Base-by-base conservation (phyloP, 352 stramenopile species). In the Phytophthora parvispora region DNA sequence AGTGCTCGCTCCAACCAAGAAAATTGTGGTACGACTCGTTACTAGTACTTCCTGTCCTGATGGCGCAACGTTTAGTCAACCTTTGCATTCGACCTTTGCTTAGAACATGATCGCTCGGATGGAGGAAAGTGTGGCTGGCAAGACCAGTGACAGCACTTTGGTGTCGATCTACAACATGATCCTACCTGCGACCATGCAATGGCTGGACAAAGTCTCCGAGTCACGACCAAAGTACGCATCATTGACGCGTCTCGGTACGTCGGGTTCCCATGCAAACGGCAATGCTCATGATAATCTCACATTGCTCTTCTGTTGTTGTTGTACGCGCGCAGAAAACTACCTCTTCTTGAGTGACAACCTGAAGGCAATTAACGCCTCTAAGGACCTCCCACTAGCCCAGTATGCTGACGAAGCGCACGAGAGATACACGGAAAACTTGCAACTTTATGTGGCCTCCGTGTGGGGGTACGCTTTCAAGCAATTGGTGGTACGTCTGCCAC, bases 401-500 rank as follows among this genome's bases (percentile, higher is more conserved):
- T 93, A 87, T 56, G 83, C 81, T 2, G 70, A 48, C 15, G 70
- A 87, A 48, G 74, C 83, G 1, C 69, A 80, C 36, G 62, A 67
- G 6, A 77, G 79, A 32, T 89, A 85, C 59, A 43, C 66, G 6
- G 64, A 87, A 28, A 87, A 80, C 32, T 55, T 83, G 12, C 64
- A 81, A 40, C 61, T 63, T 16, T 93, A 93, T 58, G 64, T 91
- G 20, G 68, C 67, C 24, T 93, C 77, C 31, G 85, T 93, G 24
- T 93, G 85, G 85, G 68, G 80, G 22, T 91, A 90, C 61, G 85
- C 90, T 22, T 87, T 91, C 61, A 89, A 91, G 52, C 72, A 81
- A 47, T 64, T 93, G 3, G 81, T 70, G 67, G 80, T 88, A 72
- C 40, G 63, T n/a, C 3, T 18, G n/a, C 1, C 18, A 47, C 7